Evolutionary conservation across 108 stramenopile species (phyloP), one percentile per base, ranked within the genome.

Genomic region (Ochromonas danica): DNA sequence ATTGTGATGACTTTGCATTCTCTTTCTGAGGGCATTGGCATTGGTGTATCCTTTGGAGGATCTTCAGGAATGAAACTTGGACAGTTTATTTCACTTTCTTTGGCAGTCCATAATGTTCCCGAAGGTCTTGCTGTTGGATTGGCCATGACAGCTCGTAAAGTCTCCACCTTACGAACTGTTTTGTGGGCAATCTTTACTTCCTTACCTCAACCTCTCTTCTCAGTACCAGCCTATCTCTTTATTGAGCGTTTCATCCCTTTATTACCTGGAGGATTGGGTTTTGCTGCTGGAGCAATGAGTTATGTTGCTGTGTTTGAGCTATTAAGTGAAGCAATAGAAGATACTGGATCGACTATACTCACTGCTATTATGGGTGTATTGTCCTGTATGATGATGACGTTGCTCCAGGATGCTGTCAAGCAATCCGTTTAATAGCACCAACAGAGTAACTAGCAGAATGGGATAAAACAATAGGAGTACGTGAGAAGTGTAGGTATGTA

Each of bases 41-140:
- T 97, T 80, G 96, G 96, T 3, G 96, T 97, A 17, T 90, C 91
- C 65, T 97, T 94, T 80, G 94, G 94, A 62, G 95, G 94, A 6
- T 78, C 61, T 14, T 87, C 89, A 75, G 95, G 95, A 27, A 88
- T 87, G 62, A 90, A 92, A 71, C 84, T 99, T 39, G 98, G 98
- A 0, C 87, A 92, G 1, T 94, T 97, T 78, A 97, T 99, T 71
- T 93, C 92, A 67, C 91, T 93, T 14, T 93, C 94, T 82, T 86
- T 99, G 2, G 98, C 98, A 0, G 92, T 97, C 0, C 98, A 99
- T 88, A 99, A 99, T 87, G 89, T 99, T 60, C 98, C 98, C 0
- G 98, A 99, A 85, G 98, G 98, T 38, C 82, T 99, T 71, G 98
- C 98, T 1, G 95, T 97, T 82, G 94, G 95, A 3, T 92, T 99